These are phyloP conservation scores for Fraxinus floribunda DNA, from an alignment of 305 asterid genomes.

Conservation along the genomic window DNA sequence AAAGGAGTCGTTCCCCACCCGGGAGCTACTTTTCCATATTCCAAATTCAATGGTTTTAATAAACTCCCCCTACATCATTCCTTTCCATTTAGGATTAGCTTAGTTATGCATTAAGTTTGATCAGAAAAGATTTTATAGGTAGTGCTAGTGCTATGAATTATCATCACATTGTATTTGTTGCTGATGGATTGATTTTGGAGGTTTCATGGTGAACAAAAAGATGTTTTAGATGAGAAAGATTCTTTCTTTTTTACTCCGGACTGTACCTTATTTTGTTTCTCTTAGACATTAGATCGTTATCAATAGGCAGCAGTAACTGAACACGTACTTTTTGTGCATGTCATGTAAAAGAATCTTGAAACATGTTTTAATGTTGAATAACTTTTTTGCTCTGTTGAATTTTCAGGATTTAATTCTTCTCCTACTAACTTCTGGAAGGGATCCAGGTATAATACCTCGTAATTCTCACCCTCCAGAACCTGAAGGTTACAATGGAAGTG, in stretches of 20 bases:
- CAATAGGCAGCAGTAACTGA: background rate
- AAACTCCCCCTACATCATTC: background rate
- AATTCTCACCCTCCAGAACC: slow-evolving; percentile 60
- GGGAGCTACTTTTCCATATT: background rate
- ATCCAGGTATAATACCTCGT: slow-evolving; percentile 58
- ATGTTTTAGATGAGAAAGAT: background rate
- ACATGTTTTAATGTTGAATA: background rate
- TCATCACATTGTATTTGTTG: background rate
- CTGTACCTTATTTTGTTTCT: background rate
- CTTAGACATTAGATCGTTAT: background rate
- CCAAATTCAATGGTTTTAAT: background rate
- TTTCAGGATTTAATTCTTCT: slow-evolving; percentile 47
- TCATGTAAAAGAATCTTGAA: background rate
- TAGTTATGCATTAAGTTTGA: background rate
- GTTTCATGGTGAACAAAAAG: background rate
- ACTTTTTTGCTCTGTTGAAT: background rate
- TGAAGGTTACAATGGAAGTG: slow-evolving; percentile 42
- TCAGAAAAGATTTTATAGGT: background rate
- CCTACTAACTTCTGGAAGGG: slow-evolving; percentile 57
- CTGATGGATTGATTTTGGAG: background rate
- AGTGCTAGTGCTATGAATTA: background rate
- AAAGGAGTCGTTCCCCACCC: background rate
- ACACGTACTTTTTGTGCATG: background rate
- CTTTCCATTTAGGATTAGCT: background rate
- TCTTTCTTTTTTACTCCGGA: background rate